phyloP scores from a whole-genome alignment of 352 stramenopile genomes.

The Phytophthora sp. region DNA sequence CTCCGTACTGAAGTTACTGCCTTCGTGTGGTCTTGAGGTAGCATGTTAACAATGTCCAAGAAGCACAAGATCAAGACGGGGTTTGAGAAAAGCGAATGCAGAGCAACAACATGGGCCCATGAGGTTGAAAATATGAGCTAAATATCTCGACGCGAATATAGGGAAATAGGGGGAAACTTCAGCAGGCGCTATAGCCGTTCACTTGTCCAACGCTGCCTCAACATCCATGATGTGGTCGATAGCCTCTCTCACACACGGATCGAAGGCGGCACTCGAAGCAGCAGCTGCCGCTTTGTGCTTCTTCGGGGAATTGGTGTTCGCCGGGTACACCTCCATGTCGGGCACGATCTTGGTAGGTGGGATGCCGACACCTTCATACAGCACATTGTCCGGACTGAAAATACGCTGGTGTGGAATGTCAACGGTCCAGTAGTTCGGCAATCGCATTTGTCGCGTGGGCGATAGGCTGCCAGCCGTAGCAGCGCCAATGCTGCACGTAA shows the following conservation, averaged over 20 bases:
- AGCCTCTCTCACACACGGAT: constrained; percentile 70
- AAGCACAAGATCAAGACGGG: not conserved
- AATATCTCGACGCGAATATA: constrained; percentile 34
- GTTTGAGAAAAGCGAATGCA: constrained; percentile 7
- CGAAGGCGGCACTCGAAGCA: constrained; percentile 37
- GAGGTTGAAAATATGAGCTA: constrained; percentile 28
- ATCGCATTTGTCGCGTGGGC: constrained; percentile 61
- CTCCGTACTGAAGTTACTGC: constrained; percentile 21
- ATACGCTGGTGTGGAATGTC: constrained; percentile 81
- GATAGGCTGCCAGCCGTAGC: constrained; percentile 69
- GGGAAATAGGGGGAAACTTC: not conserved
- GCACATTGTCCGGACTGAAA: constrained; percentile 62
- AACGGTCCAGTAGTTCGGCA: constrained; percentile 86
- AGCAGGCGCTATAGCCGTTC: not conserved
- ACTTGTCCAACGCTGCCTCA: constrained; percentile 20
- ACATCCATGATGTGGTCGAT: constrained; percentile 77
- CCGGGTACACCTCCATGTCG: constrained; percentile 25
- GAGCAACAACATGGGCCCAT: constrained; percentile 3
- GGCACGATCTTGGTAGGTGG: constrained; percentile 54
- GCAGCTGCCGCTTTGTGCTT: constrained; percentile 6
- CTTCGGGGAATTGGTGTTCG: constrained; percentile 12
- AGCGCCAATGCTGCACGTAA: constrained; percentile 67
- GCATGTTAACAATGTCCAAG: too few species aligned
- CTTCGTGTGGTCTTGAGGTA: not conserved
- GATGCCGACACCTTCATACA: constrained; percentile 72